These are phyloP conservation scores for Coniophora puteana DNA, from an alignment of 1,284 basidiomycete genomes.

Conservation along the genomic window DNA sequence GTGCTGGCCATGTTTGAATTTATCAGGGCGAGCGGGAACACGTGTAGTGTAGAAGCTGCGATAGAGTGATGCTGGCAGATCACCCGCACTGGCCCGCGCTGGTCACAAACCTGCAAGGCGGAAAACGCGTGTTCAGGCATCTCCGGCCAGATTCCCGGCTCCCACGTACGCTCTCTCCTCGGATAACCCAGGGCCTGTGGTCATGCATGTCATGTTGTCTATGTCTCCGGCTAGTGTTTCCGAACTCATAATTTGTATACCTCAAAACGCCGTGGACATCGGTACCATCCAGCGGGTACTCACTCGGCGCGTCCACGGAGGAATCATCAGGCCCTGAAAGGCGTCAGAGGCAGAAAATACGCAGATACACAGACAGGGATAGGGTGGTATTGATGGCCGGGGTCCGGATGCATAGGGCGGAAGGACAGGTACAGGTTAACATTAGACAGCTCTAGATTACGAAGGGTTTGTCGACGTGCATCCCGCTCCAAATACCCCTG, in stretches of 20 bases:
- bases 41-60: conserved; percentile 6
- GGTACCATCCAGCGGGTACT: no score
- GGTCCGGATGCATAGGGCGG: no score
- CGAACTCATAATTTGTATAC: no score
- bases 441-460: conserved; percentile 11
- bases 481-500: conserved; percentile 83
- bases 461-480: conserved; percentile 61
- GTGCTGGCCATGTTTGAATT: conserved; percentile 6
- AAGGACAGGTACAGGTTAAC: background rate
- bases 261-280: no score
- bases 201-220: no score
- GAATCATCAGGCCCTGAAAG: background rate
- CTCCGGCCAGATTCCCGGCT: no score
- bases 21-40: background rate
- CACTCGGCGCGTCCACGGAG: conserved; percentile 1
- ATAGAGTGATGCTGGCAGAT: conserved; percentile 14
- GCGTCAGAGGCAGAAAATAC: background rate
- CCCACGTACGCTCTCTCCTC: no score
- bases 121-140: conserved; percentile 29
- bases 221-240: no score
- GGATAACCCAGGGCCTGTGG: no score
- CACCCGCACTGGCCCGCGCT: no score
- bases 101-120: no score
- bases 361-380: conserved; percentile 6
- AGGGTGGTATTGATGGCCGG: no score